Percentiles rank a stretch among this genome's conserved stretches.
These are phyloP conservation scores for Scheffersomyces insectosa DNA, from an alignment of 1,139 yeast species.

Conservation along the genomic window DNA sequence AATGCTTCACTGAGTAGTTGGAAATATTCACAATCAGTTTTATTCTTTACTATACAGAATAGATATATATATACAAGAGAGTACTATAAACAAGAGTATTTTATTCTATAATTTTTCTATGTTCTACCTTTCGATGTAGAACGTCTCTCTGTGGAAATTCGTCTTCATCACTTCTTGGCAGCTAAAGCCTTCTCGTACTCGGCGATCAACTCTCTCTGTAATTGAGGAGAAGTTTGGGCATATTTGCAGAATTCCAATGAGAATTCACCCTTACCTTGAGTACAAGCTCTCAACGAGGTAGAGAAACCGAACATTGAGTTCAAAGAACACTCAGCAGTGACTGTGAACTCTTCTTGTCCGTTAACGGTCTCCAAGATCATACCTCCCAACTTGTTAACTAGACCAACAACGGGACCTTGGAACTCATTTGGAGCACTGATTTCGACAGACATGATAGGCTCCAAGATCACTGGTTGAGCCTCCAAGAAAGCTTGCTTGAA, in stretches of 20 bases:
- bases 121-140: slow-evolving; percentile 12
- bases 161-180: slow-evolving; percentile 9
- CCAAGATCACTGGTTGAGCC: slow-evolving; percentile 85
- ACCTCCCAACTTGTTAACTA: slow-evolving; percentile 89
- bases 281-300: slow-evolving; percentile 89
- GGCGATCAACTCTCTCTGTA: slow-evolving; percentile 87
- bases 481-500: slow-evolving; percentile 86
- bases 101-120: slow-evolving; percentile 1
- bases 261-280: slow-evolving; percentile 99
- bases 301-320: slow-evolving; percentile 97
- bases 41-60: no score
- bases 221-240: slow-evolving; percentile 86
- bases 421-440: slow-evolving; percentile 95
- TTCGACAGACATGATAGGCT: slow-evolving; percentile 93
- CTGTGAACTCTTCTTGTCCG: slow-evolving; percentile 91
- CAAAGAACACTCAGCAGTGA: slow-evolving; percentile 91
- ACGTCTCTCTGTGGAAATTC: slow-evolving; percentile 2
- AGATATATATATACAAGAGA: slow-evolving; percentile 1
- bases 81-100: not conserved
- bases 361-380: slow-evolving; percentile 92
- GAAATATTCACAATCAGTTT: no score
- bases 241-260: slow-evolving; percentile 92
- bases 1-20: no score
- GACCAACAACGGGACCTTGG: slow-evolving; percentile 91
- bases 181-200: slow-evolving; percentile 56